Conservation (phyloP, 2,329 filamentous ascomycete genomes). For the Chaetomiaceae sp. region DNA sequence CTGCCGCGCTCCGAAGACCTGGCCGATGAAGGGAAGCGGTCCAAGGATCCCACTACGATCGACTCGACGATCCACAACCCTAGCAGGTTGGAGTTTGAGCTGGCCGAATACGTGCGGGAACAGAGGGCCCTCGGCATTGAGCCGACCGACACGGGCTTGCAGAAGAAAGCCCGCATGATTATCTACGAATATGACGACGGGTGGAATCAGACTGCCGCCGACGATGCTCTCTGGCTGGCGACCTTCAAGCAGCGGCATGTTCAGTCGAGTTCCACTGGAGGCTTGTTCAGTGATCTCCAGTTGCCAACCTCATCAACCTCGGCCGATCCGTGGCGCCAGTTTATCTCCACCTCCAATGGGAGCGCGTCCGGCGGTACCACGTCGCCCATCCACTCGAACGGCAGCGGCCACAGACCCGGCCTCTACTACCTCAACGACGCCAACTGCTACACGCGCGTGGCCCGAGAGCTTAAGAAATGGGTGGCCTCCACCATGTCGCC, state of each 20-base stretch:
- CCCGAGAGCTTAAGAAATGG: constrained; percentile 50
- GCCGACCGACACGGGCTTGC: constrained; percentile 51
- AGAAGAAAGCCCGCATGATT: constrained; percentile 54
- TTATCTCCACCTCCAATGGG: background rate
- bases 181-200: constrained; percentile 59
- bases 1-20: constrained; percentile 56
- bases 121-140: constrained; percentile 44
- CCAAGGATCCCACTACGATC: constrained; percentile 51
- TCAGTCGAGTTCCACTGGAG: constrained; percentile 17
- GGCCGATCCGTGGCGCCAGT: background rate
- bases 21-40: constrained; percentile 43
- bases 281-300: constrained; percentile 19
- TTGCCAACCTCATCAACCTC: background rate
- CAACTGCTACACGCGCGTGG: constrained; percentile 56
- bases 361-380: constrained; percentile 4
- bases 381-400: constrained; percentile 4
- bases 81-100: constrained; percentile 51
- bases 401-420: background rate
- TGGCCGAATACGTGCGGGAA: constrained; percentile 48
- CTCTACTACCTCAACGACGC: constrained; percentile 51
- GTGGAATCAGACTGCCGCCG: constrained; percentile 61
- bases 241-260: constrained; percentile 49
- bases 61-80: constrained; percentile 59
- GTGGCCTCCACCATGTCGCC: constrained; percentile 51
- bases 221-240: constrained; percentile 50